Conservation (phyloP, 1,284 basidiomycete genomes). For the Ustilago loliicola region DNA sequence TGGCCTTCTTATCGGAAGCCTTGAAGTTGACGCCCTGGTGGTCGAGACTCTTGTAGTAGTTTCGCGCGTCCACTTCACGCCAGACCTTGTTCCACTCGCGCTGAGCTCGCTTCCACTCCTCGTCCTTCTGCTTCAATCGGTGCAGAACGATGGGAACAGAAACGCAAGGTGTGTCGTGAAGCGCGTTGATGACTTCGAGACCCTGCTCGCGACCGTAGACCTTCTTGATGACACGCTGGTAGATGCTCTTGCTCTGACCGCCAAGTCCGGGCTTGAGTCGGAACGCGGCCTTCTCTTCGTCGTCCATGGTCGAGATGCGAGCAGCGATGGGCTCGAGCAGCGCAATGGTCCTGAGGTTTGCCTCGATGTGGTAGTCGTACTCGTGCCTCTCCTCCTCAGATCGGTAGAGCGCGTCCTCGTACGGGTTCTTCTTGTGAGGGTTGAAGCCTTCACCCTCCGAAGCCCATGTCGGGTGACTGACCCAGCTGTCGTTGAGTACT, state of each 20-base stretch:
- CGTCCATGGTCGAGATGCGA: slow-evolving; percentile 89
- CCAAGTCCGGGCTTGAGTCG: slow-evolving; percentile 90
- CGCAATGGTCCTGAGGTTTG: slow-evolving; percentile 89
- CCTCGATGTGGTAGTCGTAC: slow-evolving; percentile 96
- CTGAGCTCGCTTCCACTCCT: slow-evolving; percentile 95
- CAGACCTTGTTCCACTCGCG: slow-evolving; percentile 97
- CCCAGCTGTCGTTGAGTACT: slow-evolving; percentile 79
- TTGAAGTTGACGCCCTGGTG: slow-evolving; percentile 97
- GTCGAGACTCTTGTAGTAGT: slow-evolving; percentile 91
- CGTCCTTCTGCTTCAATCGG: slow-evolving; percentile 92
- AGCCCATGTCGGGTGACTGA: slow-evolving; percentile 97
- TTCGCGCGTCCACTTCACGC: slow-evolving; percentile 95
- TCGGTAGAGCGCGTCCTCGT: slow-evolving; percentile 95
- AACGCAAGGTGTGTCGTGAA: slow-evolving; percentile 91
- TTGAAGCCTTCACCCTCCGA: slow-evolving; percentile 94
- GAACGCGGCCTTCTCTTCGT: slow-evolving; percentile 87
- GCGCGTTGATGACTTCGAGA: slow-evolving; percentile 85
- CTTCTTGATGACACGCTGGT: slow-evolving; percentile 93
- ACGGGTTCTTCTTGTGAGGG: slow-evolving; percentile 95
- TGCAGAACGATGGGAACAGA: slow-evolving; percentile 92
- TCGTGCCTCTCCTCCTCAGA: slow-evolving; percentile 98
- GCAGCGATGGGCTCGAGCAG: slow-evolving; percentile 89
- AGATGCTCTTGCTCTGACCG: slow-evolving; percentile 87
- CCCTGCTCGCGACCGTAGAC: slow-evolving; percentile 90
- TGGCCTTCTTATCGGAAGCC: slow-evolving; percentile 93